A percentile compares a stretch with the other conserved stretches of the same genome.
These are phyloP conservation scores for Fusarium sp. DNA, from an alignment of 2,329 filamentous ascomycete species.

Conservation along the genomic window DNA sequence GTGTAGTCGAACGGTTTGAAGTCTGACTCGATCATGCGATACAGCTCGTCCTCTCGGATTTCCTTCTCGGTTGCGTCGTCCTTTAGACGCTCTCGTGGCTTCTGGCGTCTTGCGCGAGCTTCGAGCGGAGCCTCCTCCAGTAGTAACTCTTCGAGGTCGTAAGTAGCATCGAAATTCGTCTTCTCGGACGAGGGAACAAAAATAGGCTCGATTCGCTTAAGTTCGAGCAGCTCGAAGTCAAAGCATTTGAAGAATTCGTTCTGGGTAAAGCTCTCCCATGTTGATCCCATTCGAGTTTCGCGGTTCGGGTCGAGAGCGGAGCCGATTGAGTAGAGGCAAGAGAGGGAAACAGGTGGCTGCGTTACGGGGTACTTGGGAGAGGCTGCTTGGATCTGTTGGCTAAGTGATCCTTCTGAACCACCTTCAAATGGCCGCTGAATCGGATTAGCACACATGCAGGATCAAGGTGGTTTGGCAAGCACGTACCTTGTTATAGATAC, in stretches of 20 bases:
- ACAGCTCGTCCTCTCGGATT: conserved; percentile 92
- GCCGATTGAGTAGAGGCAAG: conserved; percentile 89
- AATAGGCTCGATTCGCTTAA: conserved; percentile 88
- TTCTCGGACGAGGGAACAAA: conserved; percentile 96
- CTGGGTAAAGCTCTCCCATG: conserved; percentile 85
- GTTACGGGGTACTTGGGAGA: conserved; percentile 92
- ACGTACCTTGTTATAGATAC: conserved; percentile 96
- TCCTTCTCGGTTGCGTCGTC: conserved; percentile 96
- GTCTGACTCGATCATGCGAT: conserved; percentile 92
- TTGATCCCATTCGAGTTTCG: conserved; percentile 83
- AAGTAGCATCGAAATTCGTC: conserved; percentile 98
- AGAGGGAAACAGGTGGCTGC: conserved; percentile 86
- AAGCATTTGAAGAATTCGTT: conserved; percentile 90
- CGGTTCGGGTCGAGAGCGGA: conserved; percentile 85
- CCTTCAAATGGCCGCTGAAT: conserved; percentile 89
- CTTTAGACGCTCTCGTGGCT: conserved; percentile 89
- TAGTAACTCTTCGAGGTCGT: conserved; percentile 93
- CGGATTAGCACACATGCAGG: conserved; percentile 18
- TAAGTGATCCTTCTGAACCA: conserved; percentile 82
- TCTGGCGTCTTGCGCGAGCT: conserved; percentile 90
- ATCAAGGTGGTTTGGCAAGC: conserved; percentile 35
- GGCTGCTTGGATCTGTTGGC: conserved; percentile 82
- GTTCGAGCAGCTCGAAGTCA: conserved; percentile 85
- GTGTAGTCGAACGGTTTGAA: conserved; percentile 98
- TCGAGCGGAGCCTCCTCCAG: conserved; percentile 95